phyloP scores from a whole-genome alignment of 441 rosid species.

The Viola pubescens region DNA sequence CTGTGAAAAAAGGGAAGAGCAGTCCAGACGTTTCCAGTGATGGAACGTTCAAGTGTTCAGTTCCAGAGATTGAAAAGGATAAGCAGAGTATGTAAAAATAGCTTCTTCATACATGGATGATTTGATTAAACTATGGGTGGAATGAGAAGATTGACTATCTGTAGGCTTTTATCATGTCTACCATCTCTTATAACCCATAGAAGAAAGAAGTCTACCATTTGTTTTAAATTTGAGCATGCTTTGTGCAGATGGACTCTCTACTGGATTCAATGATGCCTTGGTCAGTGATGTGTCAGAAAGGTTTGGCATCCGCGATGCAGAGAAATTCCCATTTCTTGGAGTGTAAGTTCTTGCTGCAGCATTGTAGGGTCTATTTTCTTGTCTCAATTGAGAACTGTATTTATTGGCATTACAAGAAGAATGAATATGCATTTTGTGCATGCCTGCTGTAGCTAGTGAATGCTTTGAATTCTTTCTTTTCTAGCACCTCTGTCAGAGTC shows the following conservation, averaged over 20 bases:
- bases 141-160: too few species aligned
- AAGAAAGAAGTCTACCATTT: not conserved
- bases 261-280: slow-evolving; percentile 32
- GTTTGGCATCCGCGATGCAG: slow-evolving; percentile 65
- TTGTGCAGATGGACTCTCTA: slow-evolving; percentile 41
- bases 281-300: slow-evolving; percentile 57
- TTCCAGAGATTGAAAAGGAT: slow-evolving; percentile 37
- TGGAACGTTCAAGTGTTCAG: slow-evolving; percentile 31
- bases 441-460: not conserved
- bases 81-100: slow-evolving; percentile 33
- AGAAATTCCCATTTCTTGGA: slow-evolving; percentile 73
- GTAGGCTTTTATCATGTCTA: too few species aligned
- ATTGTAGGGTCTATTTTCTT: not conserved
- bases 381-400: not conserved
- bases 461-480: not conserved
- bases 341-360: slow-evolving; percentile 44
- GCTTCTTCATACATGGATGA: not conserved
- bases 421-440: not conserved
- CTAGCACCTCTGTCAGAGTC: not conserved
- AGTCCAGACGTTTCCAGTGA: slow-evolving; percentile 18
- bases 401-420: not conserved
- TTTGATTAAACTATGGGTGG: too few species aligned
- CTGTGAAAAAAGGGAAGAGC: slow-evolving; percentile 50
- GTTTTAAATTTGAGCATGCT: slow-evolving; percentile 13
- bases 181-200: too few species aligned